Evolutionary conservation across 495 filamentous ascomycete genomes (phyloP), one percentile per base, ranked within the genome.

Genomic region (Xylaria grammica): DNA sequence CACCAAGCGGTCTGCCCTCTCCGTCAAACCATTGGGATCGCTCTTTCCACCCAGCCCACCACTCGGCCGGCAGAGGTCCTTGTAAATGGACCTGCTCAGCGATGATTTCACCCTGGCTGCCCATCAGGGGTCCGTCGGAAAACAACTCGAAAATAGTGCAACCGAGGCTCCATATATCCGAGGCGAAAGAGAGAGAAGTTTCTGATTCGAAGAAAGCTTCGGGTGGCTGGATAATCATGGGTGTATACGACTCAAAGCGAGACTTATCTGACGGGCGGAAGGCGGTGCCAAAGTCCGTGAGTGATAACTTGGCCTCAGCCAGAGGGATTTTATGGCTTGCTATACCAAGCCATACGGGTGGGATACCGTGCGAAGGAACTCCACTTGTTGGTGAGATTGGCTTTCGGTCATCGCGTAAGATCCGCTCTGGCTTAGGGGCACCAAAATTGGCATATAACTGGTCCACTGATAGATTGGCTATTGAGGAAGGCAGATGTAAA

Each of bases 201-300:
- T 60, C 42, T 34, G 72, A 60, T 63, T 77, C 68, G 60, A 77
- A 77, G 9, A 70, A 59, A 50, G 69, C 64, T 66, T 76, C 76
- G 0, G 75, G 74, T 10, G 76, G 69, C 0, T 72, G 70, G 42
- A 70, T 69, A 0, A 63, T 27, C 22, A 75, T 70, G 10, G 75
- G 76, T 11, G 71, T 74, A 53, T 65, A 71, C 50, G 72, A 77
- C 20, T 69, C 50, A 49, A 69, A 73, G 49, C 71, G 67, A 15
- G 9, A 40, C 64, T 77, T 68, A 55, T 70, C 36, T 46, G 68
- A 42, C 7, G 65, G 67, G 22, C 56, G 64, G 65, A 78, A 81
- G 2, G 78, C 69, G 50, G 75, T 69, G 13, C 78, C 78, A 63
- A 81, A 77, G 50, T 81, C 79, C 36, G 65, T 40, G 55, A 82